Conservation (phyloP, 306 rosid species). For the Vachellia pachyceras region DNA sequence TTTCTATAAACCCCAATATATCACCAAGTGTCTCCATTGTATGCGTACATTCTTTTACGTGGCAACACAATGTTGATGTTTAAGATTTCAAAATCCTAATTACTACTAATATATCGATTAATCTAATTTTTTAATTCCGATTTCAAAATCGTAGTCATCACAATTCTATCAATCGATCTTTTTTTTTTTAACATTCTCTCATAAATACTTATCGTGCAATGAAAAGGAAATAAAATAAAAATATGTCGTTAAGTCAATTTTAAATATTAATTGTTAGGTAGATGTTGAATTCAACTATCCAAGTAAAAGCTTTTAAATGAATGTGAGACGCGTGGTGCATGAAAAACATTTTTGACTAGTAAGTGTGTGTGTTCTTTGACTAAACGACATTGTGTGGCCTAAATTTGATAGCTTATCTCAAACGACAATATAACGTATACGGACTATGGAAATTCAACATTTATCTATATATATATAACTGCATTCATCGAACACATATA, state of each 20-base stretch:
- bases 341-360: not conserved
- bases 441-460: not conserved
- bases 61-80: not conserved
- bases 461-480: no score
- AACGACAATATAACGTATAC: no score
- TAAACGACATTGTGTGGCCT: not conserved
- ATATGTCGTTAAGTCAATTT: not conserved
- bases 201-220: not conserved
- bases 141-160: no score
- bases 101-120: no score
- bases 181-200: not conserved
- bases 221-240: not conserved
- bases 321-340: not conserved
- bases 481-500: not conserved
- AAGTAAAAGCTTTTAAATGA: not conserved
- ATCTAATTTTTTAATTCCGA: no score
- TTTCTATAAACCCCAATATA: not conserved
- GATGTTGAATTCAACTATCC: not conserved
- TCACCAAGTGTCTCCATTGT: not conserved
- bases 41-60: not conserved
- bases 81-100: not conserved
- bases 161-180: no score
- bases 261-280: not conserved
- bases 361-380: not conserved
- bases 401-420: no score